Evolutionary conservation across 768 basidiomycete genomes (phyloP).

Genomic region (Pleurotus sapidus): DNA sequence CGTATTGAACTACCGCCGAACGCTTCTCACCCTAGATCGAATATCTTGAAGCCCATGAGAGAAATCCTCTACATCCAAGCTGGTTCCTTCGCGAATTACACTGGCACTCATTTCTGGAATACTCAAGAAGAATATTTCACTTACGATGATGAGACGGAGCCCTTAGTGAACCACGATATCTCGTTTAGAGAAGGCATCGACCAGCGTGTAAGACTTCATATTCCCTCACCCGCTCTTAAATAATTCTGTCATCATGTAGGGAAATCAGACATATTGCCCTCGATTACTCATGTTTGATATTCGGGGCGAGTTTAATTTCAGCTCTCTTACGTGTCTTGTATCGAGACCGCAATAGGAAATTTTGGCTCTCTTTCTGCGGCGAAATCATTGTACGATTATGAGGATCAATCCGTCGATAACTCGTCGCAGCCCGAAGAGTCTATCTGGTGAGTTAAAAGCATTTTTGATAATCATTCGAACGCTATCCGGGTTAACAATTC

Average conservation of each 20-base stretch:
- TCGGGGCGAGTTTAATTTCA: slow-evolving; percentile 43
- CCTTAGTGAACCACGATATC: slow-evolving; percentile 46
- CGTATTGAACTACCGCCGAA: no score
- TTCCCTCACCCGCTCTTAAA: background rate
- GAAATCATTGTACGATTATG: slow-evolving; percentile 35
- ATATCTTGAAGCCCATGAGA: slow-evolving; percentile 42
- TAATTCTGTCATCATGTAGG: slow-evolving; percentile 26
- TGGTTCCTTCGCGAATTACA: slow-evolving; percentile 61
- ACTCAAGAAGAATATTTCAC: slow-evolving; percentile 70
- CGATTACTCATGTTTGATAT: slow-evolving; percentile 65
- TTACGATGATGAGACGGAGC: slow-evolving; percentile 40
- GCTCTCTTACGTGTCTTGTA: slow-evolving; percentile 4
- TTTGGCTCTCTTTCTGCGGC: slow-evolving; percentile 56
- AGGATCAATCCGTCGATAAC: slow-evolving; percentile 14
- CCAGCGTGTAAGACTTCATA: slow-evolving; percentile 36
- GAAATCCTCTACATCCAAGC: slow-evolving; percentile 82
- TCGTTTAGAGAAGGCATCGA: slow-evolving; percentile 67
- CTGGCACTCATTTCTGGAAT: slow-evolving; percentile 82
- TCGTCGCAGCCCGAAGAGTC: background rate
- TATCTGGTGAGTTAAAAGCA: background rate
- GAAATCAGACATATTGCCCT: slow-evolving; percentile 51
- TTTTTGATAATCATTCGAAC: background rate
- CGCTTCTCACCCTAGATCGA: no score
- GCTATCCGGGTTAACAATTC: background rate
- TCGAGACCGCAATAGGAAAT: slow-evolving; percentile 40